Percentiles rank a stretch among this genome's conserved stretches.
These are phyloP conservation scores for Sporisorium exsertum DNA, from an alignment of 1,284 basidiomycete genomes.

Conservation along the genomic window DNA sequence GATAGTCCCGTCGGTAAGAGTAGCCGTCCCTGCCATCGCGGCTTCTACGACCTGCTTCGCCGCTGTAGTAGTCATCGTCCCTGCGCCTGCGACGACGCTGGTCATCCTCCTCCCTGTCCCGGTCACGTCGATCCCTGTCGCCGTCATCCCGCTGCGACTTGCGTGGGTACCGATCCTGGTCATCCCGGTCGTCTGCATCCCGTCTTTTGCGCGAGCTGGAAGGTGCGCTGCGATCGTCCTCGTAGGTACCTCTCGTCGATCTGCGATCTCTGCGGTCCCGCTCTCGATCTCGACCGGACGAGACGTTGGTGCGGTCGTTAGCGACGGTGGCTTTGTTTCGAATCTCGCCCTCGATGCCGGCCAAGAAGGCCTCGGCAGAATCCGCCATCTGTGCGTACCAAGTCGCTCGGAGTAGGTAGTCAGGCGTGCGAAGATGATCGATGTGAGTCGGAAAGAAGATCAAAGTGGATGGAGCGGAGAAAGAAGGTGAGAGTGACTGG, in stretches of 20 bases:
- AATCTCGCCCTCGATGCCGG: slow-evolving; percentile 44
- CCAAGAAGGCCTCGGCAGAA: slow-evolving; percentile 46
- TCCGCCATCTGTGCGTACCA: slow-evolving; percentile 30
- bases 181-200: slow-evolving; percentile 41
- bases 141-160: slow-evolving; percentile 41
- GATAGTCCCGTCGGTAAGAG: slow-evolving; percentile 18
- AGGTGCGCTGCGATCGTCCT: slow-evolving; percentile 31
- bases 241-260: slow-evolving; percentile 31
- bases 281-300: slow-evolving; percentile 26
- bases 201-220: slow-evolving; percentile 28
- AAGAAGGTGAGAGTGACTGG: neutral
- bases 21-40: slow-evolving; percentile 28
- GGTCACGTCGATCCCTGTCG: slow-evolving; percentile 47
- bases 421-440: neutral
- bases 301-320: slow-evolving; percentile 22
- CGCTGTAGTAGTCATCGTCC: slow-evolving; percentile 52
- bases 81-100: slow-evolving; percentile 39
- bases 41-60: slow-evolving; percentile 15
- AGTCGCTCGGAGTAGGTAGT: neutral
- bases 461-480: slow-evolving; percentile 8
- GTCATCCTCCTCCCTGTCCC: slow-evolving; percentile 61
- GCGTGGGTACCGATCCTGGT: slow-evolving; percentile 41
- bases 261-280: slow-evolving; percentile 38
- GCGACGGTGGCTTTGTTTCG: slow-evolving; percentile 22
- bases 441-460: neutral